A percentile compares a stretch with the other conserved stretches of the same genome.
Evolutionary conservation across 768 basidiomycete species (phyloP).

Genomic region (Hygrophoropsis aurantiaca): DNA sequence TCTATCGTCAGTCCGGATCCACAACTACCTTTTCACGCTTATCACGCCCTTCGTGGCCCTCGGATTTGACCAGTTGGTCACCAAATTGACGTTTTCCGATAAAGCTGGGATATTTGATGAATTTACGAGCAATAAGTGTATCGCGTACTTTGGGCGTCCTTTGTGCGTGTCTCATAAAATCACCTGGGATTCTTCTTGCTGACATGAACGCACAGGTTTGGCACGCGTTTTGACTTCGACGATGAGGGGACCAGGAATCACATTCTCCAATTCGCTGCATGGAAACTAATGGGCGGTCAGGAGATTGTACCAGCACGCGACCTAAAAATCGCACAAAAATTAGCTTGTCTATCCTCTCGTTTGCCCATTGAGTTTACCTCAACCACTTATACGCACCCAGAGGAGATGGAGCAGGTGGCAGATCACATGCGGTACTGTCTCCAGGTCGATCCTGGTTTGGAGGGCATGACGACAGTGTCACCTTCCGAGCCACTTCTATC

Average conservation of each 20-base stretch:
- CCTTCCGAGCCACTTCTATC: slow-evolving; percentile 29
- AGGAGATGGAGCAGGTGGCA: slow-evolving; percentile 28
- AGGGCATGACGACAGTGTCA: slow-evolving; percentile 18
- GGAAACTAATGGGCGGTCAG: slow-evolving; percentile 11
- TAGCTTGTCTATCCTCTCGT: slow-evolving; percentile 24
- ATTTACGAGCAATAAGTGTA: slow-evolving; percentile 15
- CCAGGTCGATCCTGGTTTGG: slow-evolving; percentile 14
- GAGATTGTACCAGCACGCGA: neutral
- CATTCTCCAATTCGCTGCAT: slow-evolving; percentile 12
- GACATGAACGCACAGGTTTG: slow-evolving; percentile 7
- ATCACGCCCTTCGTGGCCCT: slow-evolving; percentile 5
- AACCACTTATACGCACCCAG: slow-evolving; percentile 8
- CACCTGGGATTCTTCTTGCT: no score
- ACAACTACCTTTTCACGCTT: no score
- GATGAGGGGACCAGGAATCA: slow-evolving; percentile 6
- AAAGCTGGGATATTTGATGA: slow-evolving; percentile 9
- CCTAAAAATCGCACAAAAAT: slow-evolving; percentile 8
- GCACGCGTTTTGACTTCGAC: slow-evolving; percentile 9
- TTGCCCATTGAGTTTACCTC: slow-evolving; percentile 29
- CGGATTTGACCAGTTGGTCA: slow-evolving; percentile 24
- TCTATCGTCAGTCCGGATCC: slow-evolving; percentile 11
- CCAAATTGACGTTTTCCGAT: neutral
- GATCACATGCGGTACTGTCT: slow-evolving; percentile 30
- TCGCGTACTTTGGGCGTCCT: slow-evolving; percentile 21
- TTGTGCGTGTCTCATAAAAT: slow-evolving; percentile 15